Base-by-base conservation (phyloP, 208 protist species). In the Crithidia acanthocephali region DNA sequence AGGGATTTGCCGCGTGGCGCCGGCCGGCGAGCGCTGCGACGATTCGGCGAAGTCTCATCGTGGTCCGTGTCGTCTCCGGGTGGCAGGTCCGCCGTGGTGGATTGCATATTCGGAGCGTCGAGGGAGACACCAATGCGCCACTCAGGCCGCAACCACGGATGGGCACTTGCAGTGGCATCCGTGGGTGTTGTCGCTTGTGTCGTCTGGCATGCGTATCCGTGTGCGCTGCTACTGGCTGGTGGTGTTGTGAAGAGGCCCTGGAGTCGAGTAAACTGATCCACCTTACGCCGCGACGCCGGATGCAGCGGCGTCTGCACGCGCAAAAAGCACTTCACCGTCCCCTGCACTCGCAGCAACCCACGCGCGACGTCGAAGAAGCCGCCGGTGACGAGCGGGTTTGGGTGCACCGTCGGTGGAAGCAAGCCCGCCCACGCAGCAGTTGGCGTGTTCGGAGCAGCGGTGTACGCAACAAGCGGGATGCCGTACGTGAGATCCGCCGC, bases 281-380 rank as follows among this genome's bases (percentile, higher is more conserved):
- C 57, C 16, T 66, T 37, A 18, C 45, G 69, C 16, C 40, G 61
- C 3, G 81, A 73, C 5, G 84, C 18, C 33, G 69, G 44, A 11
- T 68, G 22, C 23, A 76, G 70, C 2, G 69, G 69, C 10, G 58
- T 57, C 27, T 68, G 64, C 16, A 63, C 28, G 13, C 58, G 64
- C 30, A 78, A 20, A 23, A 61, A 71, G 30, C 65, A 71, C 47
- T 22, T 30, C 30, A 65, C 40, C 1, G 57, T 68, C 30, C 74
- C 68, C 28, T 66, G 56, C 11, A 74, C 67, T 18, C 71, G 70
- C 22, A 82, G 71, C 52, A 51, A 44, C 32, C 67, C 70, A 20
- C 69, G 70, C 30, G 50, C 64, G 5, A 67, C 58, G 53, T 85
- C 72, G 22, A 85, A 72, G 20, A 85, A 80, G 35, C 80, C 80